These are phyloP conservation scores for Pseudophaeomoniella oleicola DNA, from an alignment of 2,329 filamentous ascomycete genomes.

Conservation along the genomic window DNA sequence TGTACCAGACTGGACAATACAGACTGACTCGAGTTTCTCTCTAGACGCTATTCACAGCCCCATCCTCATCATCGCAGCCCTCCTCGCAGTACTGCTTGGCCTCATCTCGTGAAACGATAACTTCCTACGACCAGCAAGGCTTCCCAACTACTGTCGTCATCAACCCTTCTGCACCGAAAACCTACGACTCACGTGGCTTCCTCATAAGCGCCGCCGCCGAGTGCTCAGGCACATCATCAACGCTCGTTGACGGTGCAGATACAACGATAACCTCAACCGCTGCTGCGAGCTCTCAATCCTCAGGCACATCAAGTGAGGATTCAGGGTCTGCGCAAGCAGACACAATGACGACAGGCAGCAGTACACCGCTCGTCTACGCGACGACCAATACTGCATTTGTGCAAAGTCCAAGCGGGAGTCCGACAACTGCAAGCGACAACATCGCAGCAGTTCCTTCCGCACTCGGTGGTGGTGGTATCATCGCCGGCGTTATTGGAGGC, in stretches of 20 bases:
- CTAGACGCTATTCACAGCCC: conserved; percentile 36
- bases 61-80: conserved; percentile 34
- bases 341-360: neutral
- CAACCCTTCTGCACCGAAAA: conserved; percentile 22
- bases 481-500: neutral
- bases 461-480: too few relatives aligned
- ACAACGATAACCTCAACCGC: too few relatives aligned
- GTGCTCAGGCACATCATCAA: neutral
- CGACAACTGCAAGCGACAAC: neutral
- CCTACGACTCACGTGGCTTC: conserved; percentile 32
- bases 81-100: conserved; percentile 29
- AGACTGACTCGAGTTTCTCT: too few relatives aligned
- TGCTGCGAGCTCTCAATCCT: neutral
- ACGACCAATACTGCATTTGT: neutral
- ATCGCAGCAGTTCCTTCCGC: neutral
- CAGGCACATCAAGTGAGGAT: neutral
- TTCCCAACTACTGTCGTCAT: conserved; percentile 32
- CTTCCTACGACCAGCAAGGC: conserved; percentile 32
- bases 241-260: neutral
- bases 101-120: conserved; percentile 32
- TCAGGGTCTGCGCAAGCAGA: neutral
- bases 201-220: conserved; percentile 18
- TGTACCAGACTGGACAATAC: conserved; percentile 13
- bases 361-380: conserved; percentile 1
- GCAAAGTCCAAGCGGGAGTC: neutral